These are phyloP conservation scores for Marasmius sp. DNA, from an alignment of 1,284 basidiomycete genomes.

Conservation along the genomic window DNA sequence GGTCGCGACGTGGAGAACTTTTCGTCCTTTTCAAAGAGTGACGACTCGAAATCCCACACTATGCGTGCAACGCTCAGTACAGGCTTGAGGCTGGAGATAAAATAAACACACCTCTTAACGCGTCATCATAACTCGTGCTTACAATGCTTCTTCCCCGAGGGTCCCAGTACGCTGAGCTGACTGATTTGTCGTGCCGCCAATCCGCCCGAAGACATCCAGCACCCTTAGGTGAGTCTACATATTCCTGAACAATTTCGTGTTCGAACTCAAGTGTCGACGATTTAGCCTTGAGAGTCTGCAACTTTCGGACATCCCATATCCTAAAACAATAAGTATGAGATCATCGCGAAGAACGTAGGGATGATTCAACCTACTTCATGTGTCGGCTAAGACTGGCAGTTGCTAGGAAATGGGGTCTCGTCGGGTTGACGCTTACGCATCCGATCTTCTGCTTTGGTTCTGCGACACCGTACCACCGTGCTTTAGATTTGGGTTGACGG, in stretches of 20 bases:
- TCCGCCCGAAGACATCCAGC: slow-evolving; percentile 56
- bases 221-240: slow-evolving; percentile 49
- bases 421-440: slow-evolving; percentile 73
- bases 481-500: slow-evolving; percentile 56
- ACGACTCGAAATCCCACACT: slow-evolving; percentile 73
- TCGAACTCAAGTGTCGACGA: slow-evolving; percentile 45
- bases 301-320: slow-evolving; percentile 75
- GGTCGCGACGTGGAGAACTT: slow-evolving; percentile 62
- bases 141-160: slow-evolving; percentile 71
- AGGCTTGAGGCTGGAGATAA: slow-evolving; percentile 1
- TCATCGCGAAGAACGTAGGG: not conserved
- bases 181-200: slow-evolving; percentile 70
- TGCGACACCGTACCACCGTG: slow-evolving; percentile 63
- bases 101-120: slow-evolving; percentile 56
- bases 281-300: slow-evolving; percentile 42
- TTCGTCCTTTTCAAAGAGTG: slow-evolving; percentile 40
- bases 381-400: slow-evolving; percentile 72
- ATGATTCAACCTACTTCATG: slow-evolving; percentile 48
- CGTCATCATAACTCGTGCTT: slow-evolving; percentile 80
- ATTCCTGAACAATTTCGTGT: slow-evolving; percentile 46
- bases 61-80: slow-evolving; percentile 4
- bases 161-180: slow-evolving; percentile 82
- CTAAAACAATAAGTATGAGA: slow-evolving; percentile 34
- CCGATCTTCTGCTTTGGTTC: slow-evolving; percentile 76
- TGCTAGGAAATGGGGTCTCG: slow-evolving; percentile 60